Percentiles rank a stretch among this genome's conserved stretches.
These are phyloP conservation scores for Taphrina deformans DNA, from an alignment of 1,139 yeast genomes.

Conservation along the genomic window DNA sequence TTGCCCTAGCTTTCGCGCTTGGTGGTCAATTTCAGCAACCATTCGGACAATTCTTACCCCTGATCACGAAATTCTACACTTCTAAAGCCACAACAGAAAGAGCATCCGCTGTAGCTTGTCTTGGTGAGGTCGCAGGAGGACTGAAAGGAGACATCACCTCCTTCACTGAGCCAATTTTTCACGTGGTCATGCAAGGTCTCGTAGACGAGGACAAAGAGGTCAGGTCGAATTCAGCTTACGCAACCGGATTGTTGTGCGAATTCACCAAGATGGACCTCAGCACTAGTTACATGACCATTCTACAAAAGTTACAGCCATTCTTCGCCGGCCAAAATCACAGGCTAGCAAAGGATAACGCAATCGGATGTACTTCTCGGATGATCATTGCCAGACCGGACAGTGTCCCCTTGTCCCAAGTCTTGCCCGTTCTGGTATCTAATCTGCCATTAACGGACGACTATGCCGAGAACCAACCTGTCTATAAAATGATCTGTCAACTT, in stretches of 20 bases:
- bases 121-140: slow-evolving; percentile 84
- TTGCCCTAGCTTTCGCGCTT: slow-evolving; percentile 69
- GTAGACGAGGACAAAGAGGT: slow-evolving; percentile 84
- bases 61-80: slow-evolving; percentile 58
- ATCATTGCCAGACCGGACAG: slow-evolving; percentile 67
- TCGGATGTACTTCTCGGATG: slow-evolving; percentile 93
- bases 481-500: slow-evolving; percentile 70
- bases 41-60: slow-evolving; percentile 70
- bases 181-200: slow-evolving; percentile 66
- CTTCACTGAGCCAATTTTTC: slow-evolving; percentile 64
- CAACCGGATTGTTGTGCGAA: slow-evolving; percentile 80
- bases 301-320: slow-evolving; percentile 75
- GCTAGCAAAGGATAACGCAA: slow-evolving; percentile 37
- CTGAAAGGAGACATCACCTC: slow-evolving; percentile 65
- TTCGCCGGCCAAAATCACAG: slow-evolving; percentile 70
- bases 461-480: slow-evolving; percentile 91
- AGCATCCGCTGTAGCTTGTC: slow-evolving; percentile 80
- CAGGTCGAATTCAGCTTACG: slow-evolving; percentile 93
- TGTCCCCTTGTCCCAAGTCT: slow-evolving; percentile 76
- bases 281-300: slow-evolving; percentile 50
- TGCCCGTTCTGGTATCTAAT: slow-evolving; percentile 73
- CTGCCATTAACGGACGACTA: slow-evolving; percentile 85
- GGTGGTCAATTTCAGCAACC: slow-evolving; percentile 65
- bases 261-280: slow-evolving; percentile 47
- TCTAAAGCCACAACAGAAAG: slow-evolving; percentile 70